Percentiles rank a stretch among this genome's conserved stretches.
Evolutionary conservation across 345 rosid genomes (phyloP).

Genomic region (Eucalyptus tenuipes): DNA sequence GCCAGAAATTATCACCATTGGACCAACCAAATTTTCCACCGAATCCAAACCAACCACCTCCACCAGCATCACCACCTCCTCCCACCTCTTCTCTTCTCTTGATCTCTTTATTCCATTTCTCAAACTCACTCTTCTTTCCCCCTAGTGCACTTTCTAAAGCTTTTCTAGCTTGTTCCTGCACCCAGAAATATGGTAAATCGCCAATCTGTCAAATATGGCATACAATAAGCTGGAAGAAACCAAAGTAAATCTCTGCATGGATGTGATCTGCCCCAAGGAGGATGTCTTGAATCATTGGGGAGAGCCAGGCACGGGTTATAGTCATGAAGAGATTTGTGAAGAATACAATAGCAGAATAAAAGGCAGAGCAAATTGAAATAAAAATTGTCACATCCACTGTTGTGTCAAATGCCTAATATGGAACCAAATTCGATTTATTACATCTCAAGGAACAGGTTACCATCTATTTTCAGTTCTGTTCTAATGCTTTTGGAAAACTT

Average conservation of each 20-base stretch:
- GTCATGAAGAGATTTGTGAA: neutral
- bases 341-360: neutral
- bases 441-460: neutral
- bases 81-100: constrained; percentile 77
- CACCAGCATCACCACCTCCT: constrained; percentile 43
- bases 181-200: neutral
- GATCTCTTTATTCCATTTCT: constrained; percentile 80
- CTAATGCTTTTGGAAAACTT: neutral
- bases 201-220: neutral
- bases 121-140: constrained; percentile 76
- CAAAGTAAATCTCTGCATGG: neutral
- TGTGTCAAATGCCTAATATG: neutral
- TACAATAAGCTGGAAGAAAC: neutral
- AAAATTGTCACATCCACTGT: neutral
- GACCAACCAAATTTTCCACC: constrained; percentile 72
- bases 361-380: neutral
- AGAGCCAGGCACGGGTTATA: neutral
- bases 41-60: constrained; percentile 91
- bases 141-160: constrained; percentile 87
- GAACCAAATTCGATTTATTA: neutral
- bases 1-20: constrained; percentile 66
- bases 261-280: neutral
- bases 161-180: constrained; percentile 81
- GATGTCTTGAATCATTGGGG: neutral
- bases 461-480: neutral